phyloP scores from a whole-genome alignment of 1,284 basidiomycete species.

The Cutaneotrichosporon sp. region DNA sequence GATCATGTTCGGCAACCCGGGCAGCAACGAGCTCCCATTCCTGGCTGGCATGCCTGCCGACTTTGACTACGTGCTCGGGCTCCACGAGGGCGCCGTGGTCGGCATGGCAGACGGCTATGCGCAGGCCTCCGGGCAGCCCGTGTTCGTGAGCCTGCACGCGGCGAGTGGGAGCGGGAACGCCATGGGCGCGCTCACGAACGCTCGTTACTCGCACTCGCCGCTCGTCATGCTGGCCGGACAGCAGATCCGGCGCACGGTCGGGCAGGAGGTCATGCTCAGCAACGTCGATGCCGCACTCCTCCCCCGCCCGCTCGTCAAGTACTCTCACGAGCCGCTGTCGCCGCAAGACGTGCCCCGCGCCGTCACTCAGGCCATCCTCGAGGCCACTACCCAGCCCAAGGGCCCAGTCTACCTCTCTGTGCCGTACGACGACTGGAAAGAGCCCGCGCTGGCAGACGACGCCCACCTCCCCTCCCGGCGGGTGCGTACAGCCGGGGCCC shows the following conservation, averaged over 20 bases:
- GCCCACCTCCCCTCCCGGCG: slow-evolving; percentile 3
- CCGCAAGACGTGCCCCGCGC: slow-evolving; percentile 17
- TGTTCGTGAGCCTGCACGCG: slow-evolving; percentile 17
- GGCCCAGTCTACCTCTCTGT: slow-evolving; percentile 20
- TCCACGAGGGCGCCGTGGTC: slow-evolving; percentile 16
- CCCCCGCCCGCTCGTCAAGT: slow-evolving; percentile 16
- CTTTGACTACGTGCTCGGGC: slow-evolving; percentile 21
- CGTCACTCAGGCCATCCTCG: slow-evolving; percentile 15
- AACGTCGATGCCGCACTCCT: slow-evolving; percentile 16
- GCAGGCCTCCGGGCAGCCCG: slow-evolving; percentile 10
- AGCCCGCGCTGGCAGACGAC: slow-evolving; percentile 7
- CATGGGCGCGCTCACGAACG: slow-evolving; percentile 23
- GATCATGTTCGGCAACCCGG: slow-evolving; percentile 24
- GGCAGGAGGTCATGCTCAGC: slow-evolving; percentile 22
- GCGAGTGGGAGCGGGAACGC: slow-evolving; percentile 19
- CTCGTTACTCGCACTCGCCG: slow-evolving; percentile 16
- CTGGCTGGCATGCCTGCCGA: slow-evolving; percentile 17
- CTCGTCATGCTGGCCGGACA: slow-evolving; percentile 23
- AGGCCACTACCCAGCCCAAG: slow-evolving; percentile 7
- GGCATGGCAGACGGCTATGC: slow-evolving; percentile 24
- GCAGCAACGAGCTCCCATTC: slow-evolving; percentile 23
- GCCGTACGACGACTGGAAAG: slow-evolving; percentile 20
- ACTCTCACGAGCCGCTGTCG: slow-evolving; percentile 15
- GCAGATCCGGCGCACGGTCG: slow-evolving; percentile 21
- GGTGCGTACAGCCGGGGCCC: neutral